Evolutionary conservation across 1,139 yeast species (phyloP).

Genomic region (Yamadazyma mexicana): DNA sequence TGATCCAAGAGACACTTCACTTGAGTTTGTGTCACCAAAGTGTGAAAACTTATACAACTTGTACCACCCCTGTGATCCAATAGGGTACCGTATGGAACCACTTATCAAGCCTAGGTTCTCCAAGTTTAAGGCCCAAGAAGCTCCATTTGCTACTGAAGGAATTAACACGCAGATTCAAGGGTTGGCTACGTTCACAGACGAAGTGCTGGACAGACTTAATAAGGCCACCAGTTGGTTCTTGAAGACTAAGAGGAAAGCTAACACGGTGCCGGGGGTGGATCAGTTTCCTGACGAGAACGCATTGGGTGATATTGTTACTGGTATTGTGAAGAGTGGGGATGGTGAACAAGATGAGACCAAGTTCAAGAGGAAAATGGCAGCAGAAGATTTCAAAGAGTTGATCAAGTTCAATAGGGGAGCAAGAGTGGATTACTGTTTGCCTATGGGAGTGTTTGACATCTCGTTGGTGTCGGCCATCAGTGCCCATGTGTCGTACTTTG

Average conservation of each 20-base stretch:
- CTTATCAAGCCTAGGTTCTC: constrained; percentile 58
- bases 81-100: constrained; percentile 86
- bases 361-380: constrained; percentile 16
- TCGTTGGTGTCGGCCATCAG: constrained; percentile 77
- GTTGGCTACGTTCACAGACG: constrained; percentile 42
- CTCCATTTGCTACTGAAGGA: constrained; percentile 56
- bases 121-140: constrained; percentile 56
- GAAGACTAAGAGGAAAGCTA: constrained; percentile 18
- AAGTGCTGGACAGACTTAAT: constrained; percentile 43
- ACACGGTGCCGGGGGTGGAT: constrained; percentile 17
- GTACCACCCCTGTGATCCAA: constrained; percentile 88
- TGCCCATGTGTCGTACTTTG: constrained; percentile 87
- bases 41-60: constrained; percentile 69
- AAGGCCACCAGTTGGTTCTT: constrained; percentile 49
- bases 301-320: constrained; percentile 43
- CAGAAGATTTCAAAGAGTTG: constrained; percentile 34
- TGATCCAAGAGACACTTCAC: constrained; percentile 17
- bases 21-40: constrained; percentile 41
- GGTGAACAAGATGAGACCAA: constrained; percentile 15
- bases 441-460: constrained; percentile 78
- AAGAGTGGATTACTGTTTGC: constrained; percentile 77
- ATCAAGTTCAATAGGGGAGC: constrained; percentile 62
- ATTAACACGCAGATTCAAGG: constrained; percentile 44
- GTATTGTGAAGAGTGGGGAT: constrained; percentile 26
- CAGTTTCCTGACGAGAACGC: constrained; percentile 37